Evolutionary conservation across 1,284 basidiomycete genomes (phyloP).

Genomic region (Abortiporus biennis): DNA sequence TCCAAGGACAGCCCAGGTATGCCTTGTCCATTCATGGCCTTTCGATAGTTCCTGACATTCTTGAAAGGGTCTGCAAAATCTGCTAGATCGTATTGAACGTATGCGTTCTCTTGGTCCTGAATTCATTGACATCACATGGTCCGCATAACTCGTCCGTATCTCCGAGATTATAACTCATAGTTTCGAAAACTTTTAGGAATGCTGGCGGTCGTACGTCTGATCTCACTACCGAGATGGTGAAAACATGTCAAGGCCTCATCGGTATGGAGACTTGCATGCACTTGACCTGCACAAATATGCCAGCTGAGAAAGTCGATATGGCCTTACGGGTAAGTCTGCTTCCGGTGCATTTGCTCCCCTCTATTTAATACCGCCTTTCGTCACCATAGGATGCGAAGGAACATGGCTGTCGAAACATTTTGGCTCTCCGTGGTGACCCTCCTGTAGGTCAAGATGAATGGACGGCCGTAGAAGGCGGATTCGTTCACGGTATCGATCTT

Average conservation of each 20-base stretch:
- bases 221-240: constrained; percentile 91
- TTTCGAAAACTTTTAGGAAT: constrained; percentile 68
- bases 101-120: constrained; percentile 95
- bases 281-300: constrained; percentile 98
- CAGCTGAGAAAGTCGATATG: constrained; percentile 87
- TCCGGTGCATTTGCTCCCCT: constrained; percentile 12
- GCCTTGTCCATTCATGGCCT: constrained; percentile 8
- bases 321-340: constrained; percentile 70
- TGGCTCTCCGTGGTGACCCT: constrained; percentile 93
- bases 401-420: constrained; percentile 90
- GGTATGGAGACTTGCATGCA: constrained; percentile 98
- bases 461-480: constrained; percentile 87
- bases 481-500: constrained; percentile 87
- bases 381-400: constrained; percentile 77
- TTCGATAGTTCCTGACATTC: not conserved
- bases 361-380: constrained; percentile 12
- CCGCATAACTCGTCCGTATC: too few relatives aligned
- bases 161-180: too few relatives aligned
- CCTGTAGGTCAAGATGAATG: constrained; percentile 85
- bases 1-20: constrained; percentile 88
- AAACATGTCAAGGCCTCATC: constrained; percentile 88
- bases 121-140: constrained; percentile 98
- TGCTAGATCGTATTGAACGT: constrained; percentile 95
- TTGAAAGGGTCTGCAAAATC: constrained; percentile 82
- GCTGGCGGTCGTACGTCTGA: constrained; percentile 94